Conservation (phyloP, 208 protist genomes). For the Kentomonas sorsogonicus region DNA sequence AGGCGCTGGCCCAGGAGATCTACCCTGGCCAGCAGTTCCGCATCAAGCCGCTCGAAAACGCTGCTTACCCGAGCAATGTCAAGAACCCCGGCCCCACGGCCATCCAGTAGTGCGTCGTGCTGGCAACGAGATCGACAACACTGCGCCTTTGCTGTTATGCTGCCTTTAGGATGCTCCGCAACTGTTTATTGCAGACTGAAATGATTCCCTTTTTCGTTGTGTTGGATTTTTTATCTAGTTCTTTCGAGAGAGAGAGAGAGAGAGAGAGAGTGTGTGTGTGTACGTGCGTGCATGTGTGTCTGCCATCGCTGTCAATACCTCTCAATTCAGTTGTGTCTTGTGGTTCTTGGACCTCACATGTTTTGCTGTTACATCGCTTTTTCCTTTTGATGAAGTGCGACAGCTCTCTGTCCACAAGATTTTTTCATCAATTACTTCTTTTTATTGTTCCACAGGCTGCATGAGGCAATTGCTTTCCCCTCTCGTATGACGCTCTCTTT, state of each 20-base stretch:
- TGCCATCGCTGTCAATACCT: too few relatives aligned
- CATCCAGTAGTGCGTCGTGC: conserved; percentile 48
- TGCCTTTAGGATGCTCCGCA: too few relatives aligned
- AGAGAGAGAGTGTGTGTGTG: not conserved
- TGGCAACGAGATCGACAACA: not conserved
- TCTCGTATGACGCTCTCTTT: not conserved
- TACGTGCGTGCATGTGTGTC: too few relatives aligned
- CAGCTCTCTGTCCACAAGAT: not conserved
- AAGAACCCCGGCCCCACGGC: conserved; percentile 80
- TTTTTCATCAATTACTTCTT: not conserved
- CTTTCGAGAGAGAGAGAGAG: not conserved
- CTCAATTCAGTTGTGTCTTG: too few relatives aligned
- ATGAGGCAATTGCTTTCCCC: not conserved
- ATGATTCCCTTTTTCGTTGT: too few relatives aligned
- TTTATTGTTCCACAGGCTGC: not conserved
- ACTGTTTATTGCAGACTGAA: too few relatives aligned
- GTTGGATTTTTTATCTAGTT: not conserved
- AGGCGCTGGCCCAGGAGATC: conserved; percentile 87
- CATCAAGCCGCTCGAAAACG: conserved; percentile 74
- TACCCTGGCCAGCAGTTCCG: conserved; percentile 91
- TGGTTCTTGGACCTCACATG: too few relatives aligned
- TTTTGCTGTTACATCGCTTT: too few relatives aligned
- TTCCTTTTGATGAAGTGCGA: not conserved
- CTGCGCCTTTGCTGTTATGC: not conserved
- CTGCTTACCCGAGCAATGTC: conserved; percentile 80